Conservation (phyloP, 306 rosid species). For the Medicago truncatula region MtrunA17r5.0-ANR NC_053042.1:37377001-37377500, state of each 20-base stretch:
- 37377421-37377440: background rate
- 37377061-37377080: conserved; percentile 74
- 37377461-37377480: conserved; percentile 80
- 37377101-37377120: conserved; percentile 91
- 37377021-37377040: conserved; percentile 64
- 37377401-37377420: background rate
- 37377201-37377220: background rate
- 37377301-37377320: background rate
- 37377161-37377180: conserved; percentile 15
- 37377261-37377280: background rate
- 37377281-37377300: background rate
- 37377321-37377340: too few relatives aligned
- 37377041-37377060: conserved; percentile 72
- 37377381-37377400: too few relatives aligned
- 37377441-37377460: conserved; percentile 59
- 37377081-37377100: conserved; percentile 92
- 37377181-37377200: background rate
- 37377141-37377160: conserved; percentile 40
- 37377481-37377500: conserved; percentile 79
- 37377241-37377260: background rate
- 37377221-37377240: background rate
- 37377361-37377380: too few relatives aligned
- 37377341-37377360: too few relatives aligned
- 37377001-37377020: conserved; percentile 23
- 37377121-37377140: conserved; percentile 93